phyloP scores from a whole-genome alignment of 345 rosid genomes.

The Ailanthus altissimus region DNA sequence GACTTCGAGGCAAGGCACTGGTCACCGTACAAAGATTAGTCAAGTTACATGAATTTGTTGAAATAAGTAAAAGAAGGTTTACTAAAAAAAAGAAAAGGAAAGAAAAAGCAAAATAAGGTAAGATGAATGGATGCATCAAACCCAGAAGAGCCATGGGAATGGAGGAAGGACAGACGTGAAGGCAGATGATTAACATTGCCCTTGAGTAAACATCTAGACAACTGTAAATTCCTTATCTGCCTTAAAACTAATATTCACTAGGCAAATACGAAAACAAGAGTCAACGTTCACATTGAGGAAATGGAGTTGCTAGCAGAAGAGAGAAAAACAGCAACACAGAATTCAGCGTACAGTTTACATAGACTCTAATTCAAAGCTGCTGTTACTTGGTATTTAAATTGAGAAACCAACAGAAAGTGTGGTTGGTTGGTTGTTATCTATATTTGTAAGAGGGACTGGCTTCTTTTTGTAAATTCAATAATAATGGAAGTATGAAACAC shows the following conservation, averaged over 20 bases:
- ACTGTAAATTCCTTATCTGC: background rate
- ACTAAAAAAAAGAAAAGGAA: no score
- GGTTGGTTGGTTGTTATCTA: background rate
- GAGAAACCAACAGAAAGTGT: background rate
- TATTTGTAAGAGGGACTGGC: background rate
- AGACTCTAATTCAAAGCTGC: background rate
- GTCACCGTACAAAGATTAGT: background rate
- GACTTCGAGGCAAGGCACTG: background rate
- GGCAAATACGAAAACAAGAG: background rate
- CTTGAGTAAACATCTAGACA: background rate
- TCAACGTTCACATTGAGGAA: background rate
- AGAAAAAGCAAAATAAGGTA: no score
- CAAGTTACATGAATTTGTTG: background rate
- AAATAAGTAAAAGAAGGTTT: background rate
- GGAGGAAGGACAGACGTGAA: constrained; percentile 67
- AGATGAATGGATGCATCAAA: constrained; percentile 26
- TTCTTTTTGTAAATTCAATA: background rate
- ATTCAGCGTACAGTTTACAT: background rate
- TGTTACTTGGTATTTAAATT: background rate
- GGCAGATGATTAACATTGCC: constrained; percentile 26
- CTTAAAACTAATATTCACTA: background rate
- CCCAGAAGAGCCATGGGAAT: constrained; percentile 88
- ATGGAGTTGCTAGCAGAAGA: background rate
- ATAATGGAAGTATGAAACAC: no score
- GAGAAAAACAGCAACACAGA: background rate